phyloP scores from a whole-genome alignment of 371 early-diverging fungal genomes.

The Nematocida ironsii region DNA sequence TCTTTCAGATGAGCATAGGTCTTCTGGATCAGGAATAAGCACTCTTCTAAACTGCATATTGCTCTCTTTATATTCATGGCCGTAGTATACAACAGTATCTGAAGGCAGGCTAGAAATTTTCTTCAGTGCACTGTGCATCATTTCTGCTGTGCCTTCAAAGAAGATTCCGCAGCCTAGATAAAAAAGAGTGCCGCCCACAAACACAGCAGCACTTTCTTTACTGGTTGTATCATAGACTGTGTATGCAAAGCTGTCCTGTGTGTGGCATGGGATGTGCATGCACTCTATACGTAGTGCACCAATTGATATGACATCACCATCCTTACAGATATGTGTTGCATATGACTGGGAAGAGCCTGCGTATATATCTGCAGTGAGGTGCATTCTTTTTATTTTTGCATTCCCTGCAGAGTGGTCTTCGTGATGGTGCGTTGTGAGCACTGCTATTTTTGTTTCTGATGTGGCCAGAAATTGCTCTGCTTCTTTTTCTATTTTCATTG shows the following conservation, averaged over 20 bases:
- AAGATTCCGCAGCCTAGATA: constrained; percentile 69
- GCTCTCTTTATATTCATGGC: constrained; percentile 67
- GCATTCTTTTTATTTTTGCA: constrained; percentile 33
- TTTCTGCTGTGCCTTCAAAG: constrained; percentile 66
- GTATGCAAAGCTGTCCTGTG: constrained; percentile 63
- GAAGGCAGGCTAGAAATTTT: constrained; percentile 40
- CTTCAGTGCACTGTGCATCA: constrained; percentile 58
- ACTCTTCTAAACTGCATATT: constrained; percentile 59
- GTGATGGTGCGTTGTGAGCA: constrained; percentile 69
- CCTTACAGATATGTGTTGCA: constrained; percentile 18
- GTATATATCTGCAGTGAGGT: constrained; percentile 41
- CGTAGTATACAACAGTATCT: constrained; percentile 64
- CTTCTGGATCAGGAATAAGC: constrained; percentile 5
- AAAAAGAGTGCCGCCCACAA: constrained; percentile 69
- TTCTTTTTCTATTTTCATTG: constrained; percentile 35
- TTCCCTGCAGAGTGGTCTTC: constrained; percentile 67
- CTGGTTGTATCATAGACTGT: constrained; percentile 15
- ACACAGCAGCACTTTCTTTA: constrained; percentile 30
- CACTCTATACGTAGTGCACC: constrained; percentile 44
- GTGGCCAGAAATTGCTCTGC: not conserved
- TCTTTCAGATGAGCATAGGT: constrained; percentile 18
- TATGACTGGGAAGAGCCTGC: constrained; percentile 28
- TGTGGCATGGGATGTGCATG: constrained; percentile 68
- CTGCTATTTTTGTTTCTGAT: not conserved
- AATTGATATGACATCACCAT: constrained; percentile 27